These are phyloP conservation scores for Alternaria conjuncta DNA, from an alignment of 2,329 filamentous ascomycete genomes.

Conservation along the genomic window DNA sequence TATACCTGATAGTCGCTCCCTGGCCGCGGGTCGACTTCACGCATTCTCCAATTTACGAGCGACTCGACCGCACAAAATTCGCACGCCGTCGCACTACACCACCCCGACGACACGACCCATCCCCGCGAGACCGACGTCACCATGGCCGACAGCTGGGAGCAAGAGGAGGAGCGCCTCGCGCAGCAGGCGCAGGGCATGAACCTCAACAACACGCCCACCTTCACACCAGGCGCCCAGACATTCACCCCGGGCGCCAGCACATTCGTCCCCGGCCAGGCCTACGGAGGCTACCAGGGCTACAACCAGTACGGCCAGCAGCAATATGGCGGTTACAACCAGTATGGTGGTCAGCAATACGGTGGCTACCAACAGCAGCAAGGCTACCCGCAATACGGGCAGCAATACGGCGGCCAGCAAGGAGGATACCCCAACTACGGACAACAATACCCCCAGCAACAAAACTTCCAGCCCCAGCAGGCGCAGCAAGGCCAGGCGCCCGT, in stretches of 20 bases:
- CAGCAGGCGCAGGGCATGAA: slow-evolving; percentile 62
- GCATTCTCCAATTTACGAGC: neutral
- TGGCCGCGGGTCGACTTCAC: slow-evolving; percentile 3
- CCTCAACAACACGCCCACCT: slow-evolving; percentile 31
- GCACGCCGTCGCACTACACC: slow-evolving; percentile 1
- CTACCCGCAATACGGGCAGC: slow-evolving; percentile 36
- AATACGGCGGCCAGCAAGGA: slow-evolving; percentile 54
- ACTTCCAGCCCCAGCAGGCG: slow-evolving; percentile 49
- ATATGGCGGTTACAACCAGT: slow-evolving; percentile 65
- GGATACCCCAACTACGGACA: slow-evolving; percentile 22
- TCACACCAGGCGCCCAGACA: slow-evolving; percentile 22
- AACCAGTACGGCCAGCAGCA: slow-evolving; percentile 62
- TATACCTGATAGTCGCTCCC: slow-evolving; percentile 13
- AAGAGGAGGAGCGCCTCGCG: slow-evolving; percentile 82
- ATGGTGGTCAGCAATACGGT: slow-evolving; percentile 52
- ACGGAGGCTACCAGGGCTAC: slow-evolving; percentile 62
- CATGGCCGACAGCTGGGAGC: slow-evolving; percentile 95
- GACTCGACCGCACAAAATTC: neutral
- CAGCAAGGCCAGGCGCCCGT: slow-evolving; percentile 58
- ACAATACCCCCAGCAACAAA: slow-evolving; percentile 42
- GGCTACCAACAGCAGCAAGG: slow-evolving; percentile 55
- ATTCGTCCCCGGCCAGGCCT: slow-evolving; percentile 13
- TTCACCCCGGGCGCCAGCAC: slow-evolving; percentile 12
- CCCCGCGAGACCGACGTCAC: slow-evolving; percentile 25
- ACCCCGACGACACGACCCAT: slow-evolving; percentile 3